Percentiles rank a stretch among this genome's conserved stretches.
Evolutionary conservation across 2,329 filamentous ascomycete species (phyloP).

Genomic region (Teratosphaeria nubilosa): DNA sequence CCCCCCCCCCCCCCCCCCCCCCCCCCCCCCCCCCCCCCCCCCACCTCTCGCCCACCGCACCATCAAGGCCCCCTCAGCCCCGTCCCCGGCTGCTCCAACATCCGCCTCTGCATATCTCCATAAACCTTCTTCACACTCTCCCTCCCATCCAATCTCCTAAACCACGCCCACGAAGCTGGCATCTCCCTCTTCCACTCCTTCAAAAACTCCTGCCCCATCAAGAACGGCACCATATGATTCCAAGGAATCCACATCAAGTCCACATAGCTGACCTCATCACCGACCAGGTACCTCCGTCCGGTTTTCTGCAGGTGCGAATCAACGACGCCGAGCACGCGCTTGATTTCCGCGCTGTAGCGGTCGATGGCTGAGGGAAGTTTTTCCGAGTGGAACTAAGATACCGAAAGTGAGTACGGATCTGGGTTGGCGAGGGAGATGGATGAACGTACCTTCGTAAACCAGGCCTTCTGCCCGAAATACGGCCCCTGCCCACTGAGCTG

Average conservation of each 20-base stretch:
- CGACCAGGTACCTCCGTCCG: slow-evolving; percentile 31
- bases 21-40: too few species aligned
- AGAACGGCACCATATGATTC: slow-evolving; percentile 7
- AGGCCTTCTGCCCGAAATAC: slow-evolving; percentile 34
- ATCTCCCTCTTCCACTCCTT: slow-evolving; percentile 1
- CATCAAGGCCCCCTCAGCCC: neutral
- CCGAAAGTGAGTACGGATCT: neutral
- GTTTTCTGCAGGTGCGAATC: slow-evolving; percentile 27
- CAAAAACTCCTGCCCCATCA: neutral
- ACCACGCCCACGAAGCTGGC: slow-evolving; percentile 1
- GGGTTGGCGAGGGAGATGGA: neutral
- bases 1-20: too few species aligned
- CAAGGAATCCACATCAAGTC: slow-evolving; percentile 34
- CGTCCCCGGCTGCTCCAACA: neutral
- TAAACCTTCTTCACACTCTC: slow-evolving; percentile 1
- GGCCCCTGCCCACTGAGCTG: slow-evolving; percentile 22
- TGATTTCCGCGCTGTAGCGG: slow-evolving; percentile 35
- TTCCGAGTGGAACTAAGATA: slow-evolving; percentile 28
- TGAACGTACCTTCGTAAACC: slow-evolving; percentile 25
- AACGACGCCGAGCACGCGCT: slow-evolving; percentile 36
- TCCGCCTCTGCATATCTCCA: neutral
- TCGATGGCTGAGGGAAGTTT: slow-evolving; percentile 33
- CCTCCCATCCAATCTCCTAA: neutral
- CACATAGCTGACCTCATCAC: slow-evolving; percentile 32
- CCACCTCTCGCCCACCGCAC: neutral